Conservation (phyloP, 1,284 basidiomycete genomes). For the Leccinum colubrinum region DNA sequence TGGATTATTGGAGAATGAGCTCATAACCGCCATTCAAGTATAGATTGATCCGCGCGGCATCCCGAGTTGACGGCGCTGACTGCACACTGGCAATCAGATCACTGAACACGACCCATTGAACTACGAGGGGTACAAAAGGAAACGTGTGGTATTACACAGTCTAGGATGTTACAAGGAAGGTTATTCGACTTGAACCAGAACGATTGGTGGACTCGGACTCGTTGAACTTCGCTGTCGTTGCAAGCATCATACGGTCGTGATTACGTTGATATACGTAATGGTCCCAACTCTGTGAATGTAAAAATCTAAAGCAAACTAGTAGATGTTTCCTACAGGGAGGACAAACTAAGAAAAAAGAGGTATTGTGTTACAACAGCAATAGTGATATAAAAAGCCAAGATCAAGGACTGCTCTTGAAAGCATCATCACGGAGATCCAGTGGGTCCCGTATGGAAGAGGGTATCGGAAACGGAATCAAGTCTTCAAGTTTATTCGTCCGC, state of each 20-base stretch:
- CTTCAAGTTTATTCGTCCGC: constrained; percentile 44
- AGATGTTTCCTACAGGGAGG: background rate
- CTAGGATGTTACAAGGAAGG: too few relatives aligned
- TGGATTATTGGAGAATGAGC: too few relatives aligned
- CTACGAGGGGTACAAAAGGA: too few relatives aligned
- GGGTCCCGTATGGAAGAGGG: constrained; percentile 20
- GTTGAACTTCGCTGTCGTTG: background rate
- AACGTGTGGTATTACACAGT: too few relatives aligned
- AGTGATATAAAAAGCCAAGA: constrained; percentile 2
- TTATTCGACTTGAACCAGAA: constrained; percentile 37
- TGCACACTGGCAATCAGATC: too few relatives aligned
- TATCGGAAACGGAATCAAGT: constrained; percentile 40
- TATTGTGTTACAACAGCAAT: background rate
- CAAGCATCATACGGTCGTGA: constrained; percentile 8
- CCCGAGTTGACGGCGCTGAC: too few relatives aligned
- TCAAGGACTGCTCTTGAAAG: constrained; percentile 46
- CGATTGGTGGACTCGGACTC: constrained; percentile 43
- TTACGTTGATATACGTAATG: constrained; percentile 12
- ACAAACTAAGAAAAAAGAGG: background rate
- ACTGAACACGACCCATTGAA: too few relatives aligned
- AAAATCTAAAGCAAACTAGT: constrained; percentile 29
- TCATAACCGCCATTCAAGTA: too few relatives aligned
- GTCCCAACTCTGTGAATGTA: constrained; percentile 6
- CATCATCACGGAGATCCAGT: constrained; percentile 45
- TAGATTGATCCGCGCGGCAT: too few relatives aligned